A percentile compares a stretch with the other conserved stretches of the same genome.
phyloP scores from a whole-genome alignment of 257 asterid genomes.

The Lycium barbarum region DNA sequence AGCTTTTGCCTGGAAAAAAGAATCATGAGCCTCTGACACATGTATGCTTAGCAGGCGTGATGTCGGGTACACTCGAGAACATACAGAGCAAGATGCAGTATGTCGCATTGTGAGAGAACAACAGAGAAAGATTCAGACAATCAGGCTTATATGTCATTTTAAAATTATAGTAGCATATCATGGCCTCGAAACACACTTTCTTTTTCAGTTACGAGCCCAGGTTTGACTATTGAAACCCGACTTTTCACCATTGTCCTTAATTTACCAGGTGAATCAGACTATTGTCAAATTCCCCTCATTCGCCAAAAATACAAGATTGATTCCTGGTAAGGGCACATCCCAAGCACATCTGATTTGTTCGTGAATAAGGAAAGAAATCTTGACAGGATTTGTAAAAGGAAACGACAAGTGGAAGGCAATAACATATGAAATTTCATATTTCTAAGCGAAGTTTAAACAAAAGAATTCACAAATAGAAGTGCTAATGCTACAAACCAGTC shows the following conservation, averaged over 20 bases:
- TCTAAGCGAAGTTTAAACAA: too few relatives aligned
- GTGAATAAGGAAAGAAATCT: neutral
- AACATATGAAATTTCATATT: too few relatives aligned
- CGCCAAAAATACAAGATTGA: neutral
- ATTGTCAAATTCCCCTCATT: neutral
- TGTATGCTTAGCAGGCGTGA: conserved; percentile 89
- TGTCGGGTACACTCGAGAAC: conserved; percentile 92
- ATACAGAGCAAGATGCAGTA: conserved; percentile 87
- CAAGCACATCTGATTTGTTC: neutral
- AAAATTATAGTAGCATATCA: neutral
- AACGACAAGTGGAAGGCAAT: too few relatives aligned
- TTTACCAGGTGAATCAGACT: neutral
- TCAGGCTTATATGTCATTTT: neutral
- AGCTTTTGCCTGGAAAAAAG: conserved; percentile 94
- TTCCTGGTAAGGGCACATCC: neutral
- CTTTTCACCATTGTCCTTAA: neutral
- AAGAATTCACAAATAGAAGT: too few relatives aligned
- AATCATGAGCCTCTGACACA: conserved; percentile 93
- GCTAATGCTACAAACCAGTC: too few relatives aligned
- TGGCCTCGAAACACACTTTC: neutral
- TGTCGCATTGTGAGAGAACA: conserved; percentile 49
- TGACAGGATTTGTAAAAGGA: too few relatives aligned
- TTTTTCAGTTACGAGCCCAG: neutral
- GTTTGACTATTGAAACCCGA: neutral
- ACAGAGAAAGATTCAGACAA: neutral